Evolutionary conservation across 257 asterid genomes (phyloP), one percentile per base, ranked within the genome.

Genomic region (Avicennia marina): DNA sequence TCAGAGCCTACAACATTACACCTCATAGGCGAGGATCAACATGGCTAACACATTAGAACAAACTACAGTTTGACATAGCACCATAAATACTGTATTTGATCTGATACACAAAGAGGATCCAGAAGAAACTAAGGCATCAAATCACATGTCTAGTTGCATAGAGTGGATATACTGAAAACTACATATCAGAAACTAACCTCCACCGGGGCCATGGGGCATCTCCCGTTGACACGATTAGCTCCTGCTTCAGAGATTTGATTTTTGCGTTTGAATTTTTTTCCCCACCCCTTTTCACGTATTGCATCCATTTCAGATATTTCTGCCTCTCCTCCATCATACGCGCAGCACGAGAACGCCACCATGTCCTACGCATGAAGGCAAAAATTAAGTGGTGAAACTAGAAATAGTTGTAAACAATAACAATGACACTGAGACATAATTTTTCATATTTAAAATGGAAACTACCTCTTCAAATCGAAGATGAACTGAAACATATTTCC

Each of bases 331-430:
- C 89, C 91, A 24, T 86, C 95, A 53, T 83, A 89, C 47, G 64
- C 66, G 31, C 95, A 89, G 59, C 97, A 83, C 1, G 97, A 89
- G 65, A 89, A 89, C 27, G 97, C 97, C 71, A 89, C 95, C 97
- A 88, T 88, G 69, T 88, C 96, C 96, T 88, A 43, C 53, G 63
- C 29, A 34, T 24, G 26, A 45, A 66, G 51, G 64, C 58, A 53
- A 60, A 26, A 2, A 47, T 40, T 6, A 39, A 52, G 22, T 39
- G 9, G 21, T 33, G 20, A 58, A 25, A 19, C 27, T 15, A 26
- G 15, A 45, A 20, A 38, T 19, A 24, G 4, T 43, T 44, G 21
- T 12, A 49, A 29, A 18, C 65, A 51, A 11, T 19, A 38, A 48
- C 11, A 33, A 32, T 9, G 27, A 49, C 24, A 19, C 41, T 22